A percentile compares a stretch with the other conserved stretches of the same genome.
phyloP scores from a whole-genome alignment of 495 filamentous ascomycete species.

The Aspergillus coremiiformis region DNA sequence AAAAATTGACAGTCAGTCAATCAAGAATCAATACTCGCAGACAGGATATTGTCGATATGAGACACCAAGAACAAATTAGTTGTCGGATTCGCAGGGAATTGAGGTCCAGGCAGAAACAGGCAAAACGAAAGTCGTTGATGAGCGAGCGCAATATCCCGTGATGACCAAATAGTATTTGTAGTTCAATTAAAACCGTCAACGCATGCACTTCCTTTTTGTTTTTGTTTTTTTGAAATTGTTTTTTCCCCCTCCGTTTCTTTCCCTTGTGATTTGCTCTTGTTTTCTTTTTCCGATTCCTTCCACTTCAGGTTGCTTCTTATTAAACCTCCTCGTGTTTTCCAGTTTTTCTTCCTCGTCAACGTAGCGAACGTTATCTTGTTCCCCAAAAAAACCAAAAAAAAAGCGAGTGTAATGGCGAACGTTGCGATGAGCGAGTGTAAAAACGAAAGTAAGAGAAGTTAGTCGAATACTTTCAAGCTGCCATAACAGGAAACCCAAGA shows the following conservation, averaged over 20 bases:
- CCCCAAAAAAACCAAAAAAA: slow-evolving; percentile 32
- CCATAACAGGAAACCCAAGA: slow-evolving; percentile 26
- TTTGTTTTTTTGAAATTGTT: not conserved
- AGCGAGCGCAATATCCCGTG: slow-evolving; percentile 15
- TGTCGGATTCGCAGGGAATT: slow-evolving; percentile 8
- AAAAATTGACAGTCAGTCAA: slow-evolving; percentile 3
- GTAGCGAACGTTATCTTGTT: slow-evolving; percentile 41
- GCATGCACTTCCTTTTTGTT: not conserved
- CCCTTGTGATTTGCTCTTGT: slow-evolving; percentile 8
- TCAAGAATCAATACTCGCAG: not conserved
- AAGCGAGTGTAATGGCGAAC: slow-evolving; percentile 44
- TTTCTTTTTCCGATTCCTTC: slow-evolving; percentile 13
- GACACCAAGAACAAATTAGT: not conserved
- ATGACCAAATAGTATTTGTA: slow-evolving; percentile 17
- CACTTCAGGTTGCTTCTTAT: slow-evolving; percentile 2
- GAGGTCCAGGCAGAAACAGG: slow-evolving; percentile 3
- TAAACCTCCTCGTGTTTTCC: not conserved
- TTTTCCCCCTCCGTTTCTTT: not conserved
- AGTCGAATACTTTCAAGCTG: slow-evolving; percentile 22
- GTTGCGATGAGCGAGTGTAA: slow-evolving; percentile 38
- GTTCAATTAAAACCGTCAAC: slow-evolving; percentile 4
- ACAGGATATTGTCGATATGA: not conserved
- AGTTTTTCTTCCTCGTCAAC: slow-evolving; percentile 11
- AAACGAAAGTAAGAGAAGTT: slow-evolving; percentile 15
- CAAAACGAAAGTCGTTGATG: slow-evolving; percentile 18